Conservation (phyloP, 2,329 filamentous ascomycete species). For the Ilyonectria destructans region DNA sequence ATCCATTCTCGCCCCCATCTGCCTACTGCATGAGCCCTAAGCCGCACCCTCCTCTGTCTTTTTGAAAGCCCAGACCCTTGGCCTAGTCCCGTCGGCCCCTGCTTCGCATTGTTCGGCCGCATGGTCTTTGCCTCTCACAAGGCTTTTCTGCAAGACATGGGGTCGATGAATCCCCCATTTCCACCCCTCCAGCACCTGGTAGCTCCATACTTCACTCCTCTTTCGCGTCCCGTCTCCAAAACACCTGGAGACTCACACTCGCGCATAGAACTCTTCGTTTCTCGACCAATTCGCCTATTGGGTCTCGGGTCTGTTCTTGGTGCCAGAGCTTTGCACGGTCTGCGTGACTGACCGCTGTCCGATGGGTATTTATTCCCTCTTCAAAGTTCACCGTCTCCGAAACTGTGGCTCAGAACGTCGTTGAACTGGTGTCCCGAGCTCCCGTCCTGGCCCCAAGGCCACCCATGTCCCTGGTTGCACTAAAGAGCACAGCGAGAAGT, state of each 20-base stretch:
- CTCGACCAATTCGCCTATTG: slow-evolving; percentile 12
- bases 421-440: slow-evolving; percentile 33
- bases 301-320: slow-evolving; percentile 6
- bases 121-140: slow-evolving; percentile 39
- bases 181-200: slow-evolving; percentile 29
- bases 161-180: slow-evolving; percentile 35
- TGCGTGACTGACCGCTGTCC: slow-evolving; percentile 36
- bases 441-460: slow-evolving; percentile 20
- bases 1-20: slow-evolving; percentile 30
- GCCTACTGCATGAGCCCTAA: slow-evolving; percentile 44
- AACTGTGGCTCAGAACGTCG: slow-evolving; percentile 16
- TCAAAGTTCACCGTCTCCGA: slow-evolving; percentile 7
- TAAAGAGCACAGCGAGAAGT: slow-evolving; percentile 36
- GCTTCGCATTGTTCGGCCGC: slow-evolving; percentile 35
- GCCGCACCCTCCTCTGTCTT: slow-evolving; percentile 23
- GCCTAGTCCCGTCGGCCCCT: slow-evolving; percentile 40
- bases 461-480: slow-evolving; percentile 44
- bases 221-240: slow-evolving; percentile 19
- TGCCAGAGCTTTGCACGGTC: slow-evolving; percentile 26
- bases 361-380: slow-evolving; percentile 19
- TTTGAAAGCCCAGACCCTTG: slow-evolving; percentile 41
- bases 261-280: neutral
- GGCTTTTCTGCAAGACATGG: slow-evolving; percentile 38
- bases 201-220: slow-evolving; percentile 32
- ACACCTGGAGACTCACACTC: neutral